phyloP scores from a whole-genome alignment of 2,329 filamentous ascomycete genomes.

The Elsinoe fawcettii region DNA sequence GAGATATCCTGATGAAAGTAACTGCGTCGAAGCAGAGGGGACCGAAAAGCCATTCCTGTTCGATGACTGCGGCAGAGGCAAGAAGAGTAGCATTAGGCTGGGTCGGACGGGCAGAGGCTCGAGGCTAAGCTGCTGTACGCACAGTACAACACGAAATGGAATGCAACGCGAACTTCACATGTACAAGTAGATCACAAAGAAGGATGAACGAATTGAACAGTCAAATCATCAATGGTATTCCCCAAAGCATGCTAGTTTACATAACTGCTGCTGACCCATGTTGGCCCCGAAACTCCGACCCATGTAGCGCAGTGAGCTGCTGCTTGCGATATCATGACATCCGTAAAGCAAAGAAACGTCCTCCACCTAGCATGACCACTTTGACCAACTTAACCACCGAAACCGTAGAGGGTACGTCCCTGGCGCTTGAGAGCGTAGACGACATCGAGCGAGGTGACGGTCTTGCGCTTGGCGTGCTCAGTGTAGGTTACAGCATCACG shows the following conservation, averaged over 20 bases:
- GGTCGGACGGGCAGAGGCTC: too few species aligned
- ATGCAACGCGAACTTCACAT: background rate
- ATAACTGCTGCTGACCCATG: constrained; percentile 7
- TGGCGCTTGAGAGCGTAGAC: constrained; percentile 58
- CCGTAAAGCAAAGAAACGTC: constrained; percentile 3
- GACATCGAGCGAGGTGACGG: constrained; percentile 56
- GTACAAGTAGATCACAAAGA: background rate
- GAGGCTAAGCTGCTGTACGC: too few species aligned
- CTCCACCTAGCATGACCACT: constrained; percentile 19
- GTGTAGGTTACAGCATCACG: constrained; percentile 74
- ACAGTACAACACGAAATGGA: too few species aligned
- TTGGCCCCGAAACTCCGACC: background rate
- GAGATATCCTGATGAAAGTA: too few species aligned
- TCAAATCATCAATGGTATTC: constrained; percentile 5
- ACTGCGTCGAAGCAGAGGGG: too few species aligned
- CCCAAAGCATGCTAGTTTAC: constrained; percentile 11
- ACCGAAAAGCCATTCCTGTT: too few species aligned
- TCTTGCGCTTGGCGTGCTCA: constrained; percentile 75
- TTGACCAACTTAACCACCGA: constrained; percentile 50
- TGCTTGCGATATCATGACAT: constrained; percentile 7
- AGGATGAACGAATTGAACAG: background rate
- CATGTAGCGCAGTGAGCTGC: constrained; percentile 7
- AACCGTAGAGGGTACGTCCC: constrained; percentile 60
- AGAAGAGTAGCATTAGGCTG: too few species aligned
- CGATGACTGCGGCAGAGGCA: too few species aligned